Conservation (phyloP, 768 basidiomycete genomes). For the button mushroom (Agaricus bisporus) region DNA sequence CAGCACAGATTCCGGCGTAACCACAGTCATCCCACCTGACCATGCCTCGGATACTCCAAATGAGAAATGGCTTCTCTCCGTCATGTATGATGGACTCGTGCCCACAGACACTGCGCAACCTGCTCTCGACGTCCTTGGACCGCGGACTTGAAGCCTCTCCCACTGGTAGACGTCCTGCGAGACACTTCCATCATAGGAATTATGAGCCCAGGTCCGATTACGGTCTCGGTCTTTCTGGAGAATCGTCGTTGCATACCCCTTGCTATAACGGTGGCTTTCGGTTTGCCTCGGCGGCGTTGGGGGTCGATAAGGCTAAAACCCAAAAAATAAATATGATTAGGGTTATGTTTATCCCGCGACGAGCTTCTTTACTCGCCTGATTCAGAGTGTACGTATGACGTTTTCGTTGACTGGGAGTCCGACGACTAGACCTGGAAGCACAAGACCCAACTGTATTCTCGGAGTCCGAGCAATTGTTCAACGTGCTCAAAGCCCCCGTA, state of each 20-base stretch:
- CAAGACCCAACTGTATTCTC: conserved; percentile 1
- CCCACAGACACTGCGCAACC: conserved; percentile 16
- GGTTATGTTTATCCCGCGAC: background rate
- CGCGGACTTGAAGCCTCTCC: conserved; percentile 2
- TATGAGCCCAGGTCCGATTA: background rate
- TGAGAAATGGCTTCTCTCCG: conserved; percentile 29
- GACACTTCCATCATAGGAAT: background rate
- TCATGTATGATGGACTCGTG: conserved; percentile 27
- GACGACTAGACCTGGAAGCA: background rate
- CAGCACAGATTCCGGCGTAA: conserved; percentile 17
- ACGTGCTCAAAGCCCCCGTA: background rate
- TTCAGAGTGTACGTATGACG: conserved; percentile 16
- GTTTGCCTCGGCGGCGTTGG: conserved; percentile 49
- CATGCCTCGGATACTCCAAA: conserved; percentile 23
- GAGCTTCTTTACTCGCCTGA: conserved; percentile 13
- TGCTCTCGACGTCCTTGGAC: background rate
- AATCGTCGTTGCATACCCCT: conserved; percentile 15
- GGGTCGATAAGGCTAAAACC: conserved; percentile 41
- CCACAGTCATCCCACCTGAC: conserved; percentile 20
- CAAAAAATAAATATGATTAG: background rate
- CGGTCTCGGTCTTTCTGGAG: conserved; percentile 13
- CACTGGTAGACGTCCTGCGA: background rate
- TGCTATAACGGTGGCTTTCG: conserved; percentile 25
- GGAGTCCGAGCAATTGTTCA: conserved; percentile 3
- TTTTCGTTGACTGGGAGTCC: conserved; percentile 9